Evolutionary conservation across 805 yeast species (phyloP), one percentile per base, ranked within the genome.

Genomic region (Yamadazyma paraphyllophila): DNA sequence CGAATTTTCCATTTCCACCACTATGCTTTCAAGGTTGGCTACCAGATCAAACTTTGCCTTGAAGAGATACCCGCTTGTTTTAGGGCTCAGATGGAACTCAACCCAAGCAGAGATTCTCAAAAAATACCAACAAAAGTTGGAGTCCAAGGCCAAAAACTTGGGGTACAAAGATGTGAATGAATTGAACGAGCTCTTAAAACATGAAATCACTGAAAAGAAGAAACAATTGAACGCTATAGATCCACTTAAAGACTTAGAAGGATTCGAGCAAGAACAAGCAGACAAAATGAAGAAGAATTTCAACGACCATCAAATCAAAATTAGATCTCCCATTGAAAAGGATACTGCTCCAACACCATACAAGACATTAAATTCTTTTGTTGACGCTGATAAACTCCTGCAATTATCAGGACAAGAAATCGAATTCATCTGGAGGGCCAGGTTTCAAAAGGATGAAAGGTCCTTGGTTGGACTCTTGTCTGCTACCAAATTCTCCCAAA

Each of bases 381-480:
- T 94, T 34, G 90, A 88, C 45, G 71, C 81, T 7, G 85, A 77
- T 1, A 91, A 89, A 61, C 53, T 88, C 39, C 48, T 65, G 40
- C 74, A 70, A 4, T 75, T 91, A 43, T 76, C 80, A 0, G 55
- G 62, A 3, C 73, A 77, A 50, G 95, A 88, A 56, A 70, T 92
- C 42, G 95, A 87, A 56, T 76, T 78, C 55, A 67, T 94, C 14
- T 94, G 99, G 99, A 82, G 88, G 61, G 89, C 96, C 0, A 78
- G 96, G 53, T 91, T 91, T 67, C 78, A 78, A 36, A 62, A 66
- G 47, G 78, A 78, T 47, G 83, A 81, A 6, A 67, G 80, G 38
- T 65, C 82, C 7, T 59, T 94, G 49, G 76, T 81, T 53, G 96
- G 97, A 0, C 72, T 79, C 1, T 67, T 89, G 32, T 76, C 80